Conservation (phyloP, 164 flowering plant genomes). For the Kalanchoe fedtschenkoi region DNA sequence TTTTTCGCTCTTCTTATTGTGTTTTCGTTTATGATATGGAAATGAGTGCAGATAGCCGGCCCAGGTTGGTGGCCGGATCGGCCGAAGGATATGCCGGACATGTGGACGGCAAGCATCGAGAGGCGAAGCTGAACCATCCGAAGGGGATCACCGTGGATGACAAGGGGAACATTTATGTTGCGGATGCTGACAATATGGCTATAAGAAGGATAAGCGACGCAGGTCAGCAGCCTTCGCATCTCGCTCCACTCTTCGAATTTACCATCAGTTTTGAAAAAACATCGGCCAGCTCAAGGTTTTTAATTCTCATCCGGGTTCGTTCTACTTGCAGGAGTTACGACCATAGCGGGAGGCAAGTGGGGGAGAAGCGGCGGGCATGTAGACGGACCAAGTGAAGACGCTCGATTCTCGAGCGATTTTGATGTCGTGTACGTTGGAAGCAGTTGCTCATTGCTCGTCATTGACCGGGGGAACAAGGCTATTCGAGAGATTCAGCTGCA, state of each 20-base stretch:
- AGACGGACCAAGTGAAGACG: constrained; percentile 95
- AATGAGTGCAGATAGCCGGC: constrained; percentile 66
- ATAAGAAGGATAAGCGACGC: constrained; percentile 87
- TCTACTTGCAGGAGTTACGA: constrained; percentile 62
- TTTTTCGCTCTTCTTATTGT: too few relatives aligned
- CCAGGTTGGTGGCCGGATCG: constrained; percentile 80
- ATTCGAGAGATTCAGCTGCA: constrained; percentile 91
- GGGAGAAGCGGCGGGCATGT: constrained; percentile 69
- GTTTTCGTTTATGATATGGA: too few relatives aligned
- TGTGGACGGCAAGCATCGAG: constrained; percentile 80
- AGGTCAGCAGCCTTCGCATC: constrained; percentile 29
- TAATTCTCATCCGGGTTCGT: background rate
- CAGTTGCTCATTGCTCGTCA: constrained; percentile 87
- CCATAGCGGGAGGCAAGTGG: constrained; percentile 92
- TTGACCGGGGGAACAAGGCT: constrained; percentile 86
- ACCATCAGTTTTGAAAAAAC: too few relatives aligned
- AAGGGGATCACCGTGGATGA: constrained; percentile 82
- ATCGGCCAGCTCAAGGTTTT: background rate
- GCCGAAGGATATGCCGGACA: constrained; percentile 84
- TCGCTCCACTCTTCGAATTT: background rate
- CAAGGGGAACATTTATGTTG: constrained; percentile 76
- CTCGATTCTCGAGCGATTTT: constrained; percentile 84
- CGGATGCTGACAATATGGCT: constrained; percentile 88
- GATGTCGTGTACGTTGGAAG: constrained; percentile 90
- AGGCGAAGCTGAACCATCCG: constrained; percentile 86